phyloP scores from a whole-genome alignment of 345 rosid genomes.

The Citrus sinensis region DNA sequence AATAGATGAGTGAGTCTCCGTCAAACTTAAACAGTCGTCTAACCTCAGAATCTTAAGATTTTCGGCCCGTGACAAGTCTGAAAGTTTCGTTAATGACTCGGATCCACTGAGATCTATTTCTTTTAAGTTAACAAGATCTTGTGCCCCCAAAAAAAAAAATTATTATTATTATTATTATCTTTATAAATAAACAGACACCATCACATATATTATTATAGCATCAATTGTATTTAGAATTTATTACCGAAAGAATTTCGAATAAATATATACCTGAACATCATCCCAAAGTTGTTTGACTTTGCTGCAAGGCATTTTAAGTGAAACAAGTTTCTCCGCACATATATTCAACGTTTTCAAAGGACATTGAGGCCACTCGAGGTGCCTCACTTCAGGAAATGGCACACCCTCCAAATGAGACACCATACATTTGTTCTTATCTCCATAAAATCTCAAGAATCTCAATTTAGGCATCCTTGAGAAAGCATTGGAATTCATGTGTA shows the following conservation, averaged over 20 bases:
- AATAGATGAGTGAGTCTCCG: background rate
- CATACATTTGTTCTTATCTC: background rate
- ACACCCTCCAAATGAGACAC: conserved; percentile 12
- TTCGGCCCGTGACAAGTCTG: conserved; percentile 25
- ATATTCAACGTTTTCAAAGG: too few species aligned
- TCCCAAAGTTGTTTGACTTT: too few species aligned
- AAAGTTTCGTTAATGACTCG: conserved; percentile 11
- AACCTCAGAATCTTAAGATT: conserved; percentile 20
- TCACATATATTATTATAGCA: too few species aligned
- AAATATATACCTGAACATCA: too few species aligned
- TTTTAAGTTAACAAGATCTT: background rate
- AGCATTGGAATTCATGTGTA: conserved; percentile 1
- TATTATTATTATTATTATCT: too few species aligned
- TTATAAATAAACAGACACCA: background rate
- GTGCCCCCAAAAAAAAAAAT: background rate
- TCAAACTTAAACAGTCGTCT: conserved; percentile 22
- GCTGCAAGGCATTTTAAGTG: too few species aligned
- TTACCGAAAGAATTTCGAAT: too few species aligned
- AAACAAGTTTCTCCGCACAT: too few species aligned
- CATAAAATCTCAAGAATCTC: conserved; percentile 24
- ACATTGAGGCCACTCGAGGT: background rate
- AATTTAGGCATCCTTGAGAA: conserved; percentile 23
- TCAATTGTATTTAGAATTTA: too few species aligned
- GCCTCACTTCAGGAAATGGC: conserved; percentile 21
- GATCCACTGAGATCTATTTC: background rate